Conservation (phyloP, 768 basidiomycete species). For the Nidularia sp. region DNA sequence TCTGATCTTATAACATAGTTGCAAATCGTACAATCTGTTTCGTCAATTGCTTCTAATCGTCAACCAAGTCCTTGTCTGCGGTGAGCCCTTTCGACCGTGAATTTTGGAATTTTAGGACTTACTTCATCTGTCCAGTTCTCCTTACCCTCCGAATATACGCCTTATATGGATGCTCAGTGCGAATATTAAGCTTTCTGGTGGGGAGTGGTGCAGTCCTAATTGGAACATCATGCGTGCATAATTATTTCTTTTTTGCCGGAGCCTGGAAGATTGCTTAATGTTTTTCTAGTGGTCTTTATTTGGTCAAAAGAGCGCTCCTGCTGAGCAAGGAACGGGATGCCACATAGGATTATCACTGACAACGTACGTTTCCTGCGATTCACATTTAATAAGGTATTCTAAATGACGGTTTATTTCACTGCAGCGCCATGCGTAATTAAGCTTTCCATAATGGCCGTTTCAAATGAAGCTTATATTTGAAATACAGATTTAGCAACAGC, state of each 20-base stretch:
- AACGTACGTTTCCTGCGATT: constrained; percentile 19
- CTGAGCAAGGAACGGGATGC: constrained; percentile 23
- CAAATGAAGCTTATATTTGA: background rate
- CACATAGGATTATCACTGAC: constrained; percentile 23
- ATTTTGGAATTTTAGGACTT: background rate
- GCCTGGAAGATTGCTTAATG: background rate
- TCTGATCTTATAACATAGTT: constrained; percentile 22
- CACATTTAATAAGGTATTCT: background rate
- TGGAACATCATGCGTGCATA: constrained; percentile 30
- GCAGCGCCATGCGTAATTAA: constrained; percentile 12
- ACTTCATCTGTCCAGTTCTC: constrained; percentile 22
- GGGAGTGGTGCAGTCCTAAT: constrained; percentile 23
- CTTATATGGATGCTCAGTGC: constrained; percentile 36
- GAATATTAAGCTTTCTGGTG: constrained; percentile 30
- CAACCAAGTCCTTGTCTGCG: constrained; percentile 40
- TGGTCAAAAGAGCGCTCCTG: constrained; percentile 25
- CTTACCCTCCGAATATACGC: constrained; percentile 47
- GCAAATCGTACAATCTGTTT: constrained; percentile 29
- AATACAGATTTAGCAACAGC: constrained; percentile 27
- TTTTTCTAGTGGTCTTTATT: constrained; percentile 38
- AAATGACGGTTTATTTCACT: background rate
- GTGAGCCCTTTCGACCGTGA: constrained; percentile 23
- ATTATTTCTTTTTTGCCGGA: background rate
- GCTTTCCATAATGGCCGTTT: background rate
- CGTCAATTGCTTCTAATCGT: constrained; percentile 37